Evolutionary conservation across 106 monocot species (phyloP), one percentile per base, ranked within the genome.

Genomic region (Gastrodia elata): DNA sequence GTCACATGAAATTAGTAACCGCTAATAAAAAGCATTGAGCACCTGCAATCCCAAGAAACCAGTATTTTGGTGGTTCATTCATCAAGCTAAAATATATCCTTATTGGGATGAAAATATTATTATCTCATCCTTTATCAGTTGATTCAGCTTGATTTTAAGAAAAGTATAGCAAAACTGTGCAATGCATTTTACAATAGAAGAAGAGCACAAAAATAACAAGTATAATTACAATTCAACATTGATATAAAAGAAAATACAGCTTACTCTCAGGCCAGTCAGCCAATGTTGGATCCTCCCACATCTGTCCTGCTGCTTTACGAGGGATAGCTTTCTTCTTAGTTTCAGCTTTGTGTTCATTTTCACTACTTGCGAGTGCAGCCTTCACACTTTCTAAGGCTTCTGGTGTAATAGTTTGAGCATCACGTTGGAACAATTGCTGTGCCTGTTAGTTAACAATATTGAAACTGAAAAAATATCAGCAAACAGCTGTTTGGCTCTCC

Each of bases 201-300:
- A 61, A 13, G 32, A 32, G 32, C 3, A 22, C 61, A 61, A n/a
- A 32, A 30, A 61, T 61, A 32, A 61, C 10, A 30, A 61, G 27
- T 13, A 61, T 61, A 32, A 61, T 61, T 27, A 61, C 9, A 61
- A 61, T 13, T 6, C 32, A 32, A 24, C 20, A 2, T 13, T 61
- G 61, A 13, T 2, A 36, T 22, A 68, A 38, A 32, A 76, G 34
- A 70, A 15, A 28, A 37, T 4, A 32, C 20, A 77, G 74, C 87
- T 25, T 87, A 94, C 94, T 91, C 73, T 94, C 94, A 22, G 91
- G 94, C 94, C 91, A 94, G 8, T 94, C 94, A 38, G 87, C 46
- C 67, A 94, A 82, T n/a, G 91, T 89, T 41, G 94, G 87, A 79
- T 94, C 94, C 70, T 94, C 94, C 94, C 94, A 94, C 44, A 65